These are phyloP conservation scores for Populus hybrid DNA, from an alignment of 441 rosid genomes.

Conservation along the genomic window DNA sequence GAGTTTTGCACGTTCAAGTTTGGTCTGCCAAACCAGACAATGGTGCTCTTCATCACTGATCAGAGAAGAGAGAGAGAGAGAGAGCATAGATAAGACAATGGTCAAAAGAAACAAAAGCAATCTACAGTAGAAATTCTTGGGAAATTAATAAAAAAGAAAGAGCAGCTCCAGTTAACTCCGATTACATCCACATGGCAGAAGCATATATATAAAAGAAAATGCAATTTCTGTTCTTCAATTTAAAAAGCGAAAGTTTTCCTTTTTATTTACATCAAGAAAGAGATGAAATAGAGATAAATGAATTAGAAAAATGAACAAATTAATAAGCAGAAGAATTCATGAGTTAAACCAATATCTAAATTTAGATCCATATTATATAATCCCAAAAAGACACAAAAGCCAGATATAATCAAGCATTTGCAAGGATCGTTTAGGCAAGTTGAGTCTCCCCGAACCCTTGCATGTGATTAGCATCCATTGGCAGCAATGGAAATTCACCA, in stretches of 20 bases:
- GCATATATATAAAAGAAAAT: background rate
- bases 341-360: conserved; percentile 3
- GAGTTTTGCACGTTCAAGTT: conserved; percentile 29
- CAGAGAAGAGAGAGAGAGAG: background rate
- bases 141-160: background rate
- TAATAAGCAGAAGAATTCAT: background rate
- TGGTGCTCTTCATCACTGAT: background rate
- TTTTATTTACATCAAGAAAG: conserved; percentile 18
- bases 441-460: conserved; percentile 41
- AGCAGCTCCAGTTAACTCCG: background rate
- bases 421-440: conserved; percentile 22
- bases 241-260: background rate
- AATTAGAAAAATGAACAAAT: background rate
- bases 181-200: background rate
- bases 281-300: background rate
- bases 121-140: background rate
- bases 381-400: background rate
- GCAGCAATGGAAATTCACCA: conserved; percentile 56
- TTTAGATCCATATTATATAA: background rate
- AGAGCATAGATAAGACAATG: conserved; percentile 2
- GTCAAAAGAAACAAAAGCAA: conserved; percentile 1
- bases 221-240: background rate
- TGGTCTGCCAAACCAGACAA: conserved; percentile 26
- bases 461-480: conserved; percentile 41
- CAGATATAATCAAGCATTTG: background rate